These are phyloP conservation scores for Westerdykella sp. DNA, from an alignment of 2,329 filamentous ascomycete species.

Conservation along the genomic window DNA sequence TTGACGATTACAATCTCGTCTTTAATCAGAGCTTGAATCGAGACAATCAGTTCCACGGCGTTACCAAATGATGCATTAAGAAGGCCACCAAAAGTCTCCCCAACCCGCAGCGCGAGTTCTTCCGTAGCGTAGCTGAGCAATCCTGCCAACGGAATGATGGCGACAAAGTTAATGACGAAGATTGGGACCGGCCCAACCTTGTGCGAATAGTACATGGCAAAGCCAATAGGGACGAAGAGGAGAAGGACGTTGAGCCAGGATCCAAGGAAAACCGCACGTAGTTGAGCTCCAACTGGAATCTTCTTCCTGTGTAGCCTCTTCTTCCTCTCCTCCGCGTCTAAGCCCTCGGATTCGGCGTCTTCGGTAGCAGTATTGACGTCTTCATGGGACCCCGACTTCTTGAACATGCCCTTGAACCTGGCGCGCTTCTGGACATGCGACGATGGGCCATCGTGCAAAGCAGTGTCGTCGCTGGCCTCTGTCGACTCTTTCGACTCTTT, in stretches of 20 bases:
- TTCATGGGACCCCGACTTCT: conserved; percentile 21
- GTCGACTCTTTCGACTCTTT: conserved; percentile 15
- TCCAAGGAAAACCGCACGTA: conserved; percentile 68
- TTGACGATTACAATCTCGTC: conserved; percentile 78
- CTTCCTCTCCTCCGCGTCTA: conserved; percentile 28
- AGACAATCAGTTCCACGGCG: conserved; percentile 83
- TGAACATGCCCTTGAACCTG: conserved; percentile 30
- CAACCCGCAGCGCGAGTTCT: conserved; percentile 70
- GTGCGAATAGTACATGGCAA: conserved; percentile 62
- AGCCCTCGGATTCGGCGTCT: conserved; percentile 16
- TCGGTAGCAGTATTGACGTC: conserved; percentile 11
- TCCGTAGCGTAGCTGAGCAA: conserved; percentile 86
- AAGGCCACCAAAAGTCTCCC: conserved; percentile 80
- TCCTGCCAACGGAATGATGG: conserved; percentile 82
- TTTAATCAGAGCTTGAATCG: conserved; percentile 72
- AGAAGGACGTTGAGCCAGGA: conserved; percentile 85
- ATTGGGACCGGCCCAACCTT: conserved; percentile 41
- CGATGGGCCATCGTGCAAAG: conserved; percentile 17
- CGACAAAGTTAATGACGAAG: conserved; percentile 89
- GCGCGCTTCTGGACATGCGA: conserved; percentile 4
- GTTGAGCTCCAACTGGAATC: conserved; percentile 45
- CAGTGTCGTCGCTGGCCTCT: conserved; percentile 20
- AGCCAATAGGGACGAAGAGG: conserved; percentile 68
- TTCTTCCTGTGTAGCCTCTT: conserved; percentile 27
- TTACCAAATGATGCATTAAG: conserved; percentile 89